These are phyloP conservation scores for Phytophthora megakarya DNA, from an alignment of 352 stramenopile species.

Conservation along the genomic window DNA sequence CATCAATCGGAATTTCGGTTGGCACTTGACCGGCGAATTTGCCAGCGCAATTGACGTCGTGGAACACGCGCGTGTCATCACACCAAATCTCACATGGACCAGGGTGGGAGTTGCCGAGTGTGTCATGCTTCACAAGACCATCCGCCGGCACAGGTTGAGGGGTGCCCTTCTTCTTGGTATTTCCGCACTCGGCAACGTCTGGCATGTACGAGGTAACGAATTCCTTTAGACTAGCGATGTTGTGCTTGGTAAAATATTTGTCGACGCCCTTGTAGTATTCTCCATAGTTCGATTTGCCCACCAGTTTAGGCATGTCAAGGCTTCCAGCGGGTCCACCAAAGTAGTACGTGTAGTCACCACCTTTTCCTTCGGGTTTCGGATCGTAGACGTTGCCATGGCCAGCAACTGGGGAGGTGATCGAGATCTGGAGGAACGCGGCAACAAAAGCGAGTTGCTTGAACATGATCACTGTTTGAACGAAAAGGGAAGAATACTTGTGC, in stretches of 20 bases:
- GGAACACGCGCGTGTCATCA: constrained; percentile 44
- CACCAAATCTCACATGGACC: constrained; percentile 58
- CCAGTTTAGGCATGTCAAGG: constrained; percentile 34
- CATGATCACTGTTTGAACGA: constrained; percentile 13
- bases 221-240: constrained; percentile 34
- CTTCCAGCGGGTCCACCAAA: constrained; percentile 29
- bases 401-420: constrained; percentile 6
- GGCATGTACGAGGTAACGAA: constrained; percentile 31
- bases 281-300: constrained; percentile 26
- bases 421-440: constrained; percentile 20
- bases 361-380: constrained; percentile 27
- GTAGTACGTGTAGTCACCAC: constrained; percentile 23
- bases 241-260: constrained; percentile 38
- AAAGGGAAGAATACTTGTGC: neutral
- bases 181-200: constrained; percentile 31
- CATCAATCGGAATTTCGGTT: constrained; percentile 41
- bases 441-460: constrained; percentile 26
- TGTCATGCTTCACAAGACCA: constrained; percentile 32
- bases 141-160: constrained; percentile 26
- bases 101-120: constrained; percentile 36
- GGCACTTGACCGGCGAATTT: constrained; percentile 30
- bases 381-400: constrained; percentile 39
- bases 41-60: constrained; percentile 41
- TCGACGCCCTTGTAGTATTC: constrained; percentile 36
- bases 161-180: constrained; percentile 31